Base-by-base conservation (phyloP, 2,329 filamentous ascomycete genomes). In the Talaromyces sp. region DNA sequence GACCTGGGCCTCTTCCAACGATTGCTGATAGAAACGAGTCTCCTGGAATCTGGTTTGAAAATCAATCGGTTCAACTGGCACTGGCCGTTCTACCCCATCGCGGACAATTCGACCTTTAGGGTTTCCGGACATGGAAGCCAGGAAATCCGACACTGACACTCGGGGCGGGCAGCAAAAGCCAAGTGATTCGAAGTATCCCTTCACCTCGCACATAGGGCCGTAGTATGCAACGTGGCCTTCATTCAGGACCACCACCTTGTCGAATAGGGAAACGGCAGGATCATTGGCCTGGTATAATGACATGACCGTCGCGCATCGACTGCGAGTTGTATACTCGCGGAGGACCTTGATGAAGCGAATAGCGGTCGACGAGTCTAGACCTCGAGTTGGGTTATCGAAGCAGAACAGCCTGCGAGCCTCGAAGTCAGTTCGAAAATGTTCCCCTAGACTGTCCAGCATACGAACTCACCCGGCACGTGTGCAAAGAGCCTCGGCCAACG, bases 211-310 rank as follows among this genome's bases (percentile, higher is more conserved):
- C 0, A 84, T 82, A 0, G 82, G 82, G 0, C 89, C 89, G 65
- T 87, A 91, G 76, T 85, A 92, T 67, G 91, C 90, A 68, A 90
- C 83, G 0, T 85, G 82, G 1, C 89, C 89, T 65, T 90, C 86
- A 68, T 90, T 89, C 0, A 91, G 77, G 0, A 91, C 84, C 0
- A 83, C 79, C 0, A 83, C 83, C 69, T 89, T 90, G 72, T 91
- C 87, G 23, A 59, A 59, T 1, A 42, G 54, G 65, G 86, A 81
- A 59, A 80, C 80, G 50, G 78, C 75, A 57, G 70, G 76, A 65
- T 81, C 77, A 16, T 76, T 78, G 34, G 78, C 78, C 68, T 81
- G 78, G 68, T 86, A 87, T 33, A 85, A 62, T 79, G 79, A 3
- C 81, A 78, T 5, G 77, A 78, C 10, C 79, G 79, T 18, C 75